phyloP scores from a whole-genome alignment of 2,329 filamentous ascomycete species.

The Cadophora sp. region DNA sequence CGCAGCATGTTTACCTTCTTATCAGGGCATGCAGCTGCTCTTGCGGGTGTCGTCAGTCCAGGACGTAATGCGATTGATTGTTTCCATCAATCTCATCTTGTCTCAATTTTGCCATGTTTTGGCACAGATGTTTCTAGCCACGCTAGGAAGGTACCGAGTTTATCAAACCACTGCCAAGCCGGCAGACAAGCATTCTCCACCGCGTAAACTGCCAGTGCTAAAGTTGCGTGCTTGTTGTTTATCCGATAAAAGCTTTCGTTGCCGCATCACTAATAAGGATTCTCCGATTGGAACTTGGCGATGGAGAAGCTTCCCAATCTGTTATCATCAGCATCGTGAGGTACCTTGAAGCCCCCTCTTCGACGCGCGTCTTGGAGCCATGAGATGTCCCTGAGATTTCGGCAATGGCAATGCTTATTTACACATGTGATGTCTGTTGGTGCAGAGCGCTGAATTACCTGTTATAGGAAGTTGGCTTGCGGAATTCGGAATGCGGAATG shows the following conservation, averaged over 20 bases:
- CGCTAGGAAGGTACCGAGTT: neutral
- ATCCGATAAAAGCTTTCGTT: neutral
- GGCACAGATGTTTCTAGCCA: neutral
- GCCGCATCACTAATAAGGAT: neutral
- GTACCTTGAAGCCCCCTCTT: neutral
- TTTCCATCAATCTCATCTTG: neutral
- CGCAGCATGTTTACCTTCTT: neutral
- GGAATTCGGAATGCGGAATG: neutral
- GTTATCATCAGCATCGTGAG: conserved; percentile 10
- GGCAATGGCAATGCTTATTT: neutral
- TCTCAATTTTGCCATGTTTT: neutral
- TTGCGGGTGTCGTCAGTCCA: neutral
- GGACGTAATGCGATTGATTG: neutral
- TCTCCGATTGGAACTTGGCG: conserved; percentile 2
- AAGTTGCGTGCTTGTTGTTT: neutral
- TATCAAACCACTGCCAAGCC: neutral
- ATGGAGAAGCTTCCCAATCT: conserved; percentile 6
- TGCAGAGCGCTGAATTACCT: neutral
- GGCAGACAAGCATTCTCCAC: neutral
- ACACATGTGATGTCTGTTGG: neutral
- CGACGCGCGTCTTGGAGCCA: neutral
- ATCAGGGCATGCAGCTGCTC: no score
- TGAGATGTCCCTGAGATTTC: neutral
- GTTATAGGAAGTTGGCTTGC: neutral
- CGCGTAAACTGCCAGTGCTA: neutral